Evolutionary conservation across 176 grass and related monocot species (phyloP).

Genomic region (Oryza nivara): DNA sequence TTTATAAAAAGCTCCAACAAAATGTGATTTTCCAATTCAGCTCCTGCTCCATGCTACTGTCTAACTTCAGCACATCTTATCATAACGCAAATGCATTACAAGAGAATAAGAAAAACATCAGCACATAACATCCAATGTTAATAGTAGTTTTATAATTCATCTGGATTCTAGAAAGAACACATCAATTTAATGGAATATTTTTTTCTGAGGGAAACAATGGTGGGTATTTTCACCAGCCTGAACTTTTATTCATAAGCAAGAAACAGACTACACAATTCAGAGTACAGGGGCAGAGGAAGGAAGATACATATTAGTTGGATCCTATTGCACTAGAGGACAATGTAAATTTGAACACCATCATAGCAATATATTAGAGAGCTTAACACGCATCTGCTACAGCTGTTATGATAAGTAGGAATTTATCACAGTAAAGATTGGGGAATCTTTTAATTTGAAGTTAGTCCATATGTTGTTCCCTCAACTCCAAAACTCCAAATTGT

Average conservation of each 20-base stretch:
- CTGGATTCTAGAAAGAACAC: neutral
- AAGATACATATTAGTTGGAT: no score
- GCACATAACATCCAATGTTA: neutral
- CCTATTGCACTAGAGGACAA: no score
- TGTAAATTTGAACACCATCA: no score
- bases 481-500: neutral
- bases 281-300: no score
- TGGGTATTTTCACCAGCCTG: no score
- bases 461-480: neutral
- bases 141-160: neutral
- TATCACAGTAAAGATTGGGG: neutral
- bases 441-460: neutral
- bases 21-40: neutral
- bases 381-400: no score
- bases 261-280: no score
- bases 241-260: no score
- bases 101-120: neutral
- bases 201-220: no score
- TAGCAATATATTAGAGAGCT: no score
- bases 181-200: neutral
- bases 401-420: no score
- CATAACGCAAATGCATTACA: neutral
- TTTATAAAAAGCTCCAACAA: conserved; percentile 8
- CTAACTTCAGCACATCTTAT: neutral
- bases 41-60: neutral